Conservation (phyloP, 2,329 filamentous ascomycete species). For the Aspergillus flavus region DNA sequence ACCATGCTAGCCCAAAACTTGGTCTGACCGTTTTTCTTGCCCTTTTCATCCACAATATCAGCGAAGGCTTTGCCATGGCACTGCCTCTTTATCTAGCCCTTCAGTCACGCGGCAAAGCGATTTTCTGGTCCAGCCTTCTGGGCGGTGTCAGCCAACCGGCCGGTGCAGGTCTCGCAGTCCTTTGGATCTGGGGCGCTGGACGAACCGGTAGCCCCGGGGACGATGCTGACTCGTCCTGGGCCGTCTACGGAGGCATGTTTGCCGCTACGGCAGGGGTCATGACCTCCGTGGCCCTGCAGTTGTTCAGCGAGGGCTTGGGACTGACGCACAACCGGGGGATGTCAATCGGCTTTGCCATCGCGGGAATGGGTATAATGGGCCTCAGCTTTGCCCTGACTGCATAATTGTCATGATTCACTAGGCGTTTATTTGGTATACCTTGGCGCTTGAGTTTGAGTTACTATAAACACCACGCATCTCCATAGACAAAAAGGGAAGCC, state of each 20-base stretch:
- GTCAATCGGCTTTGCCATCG: conserved; percentile 43
- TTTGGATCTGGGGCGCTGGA: conserved; percentile 79
- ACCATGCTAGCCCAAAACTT: conserved; percentile 87
- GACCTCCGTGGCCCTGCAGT: conserved; percentile 85
- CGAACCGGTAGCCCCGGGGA: conserved; percentile 42
- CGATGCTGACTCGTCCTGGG: conserved; percentile 51
- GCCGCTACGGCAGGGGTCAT: conserved; percentile 90
- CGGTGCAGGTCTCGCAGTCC: conserved; percentile 78
- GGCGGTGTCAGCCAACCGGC: conserved; percentile 86
- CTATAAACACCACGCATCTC: background rate
- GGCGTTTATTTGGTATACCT: conserved; percentile 1
- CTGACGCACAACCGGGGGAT: conserved; percentile 59
- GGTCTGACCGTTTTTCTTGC: conserved; percentile 94
- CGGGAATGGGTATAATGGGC: conserved; percentile 81
- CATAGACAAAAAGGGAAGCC: background rate
- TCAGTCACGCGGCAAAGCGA: conserved; percentile 75
- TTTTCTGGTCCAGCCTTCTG: conserved; percentile 79
- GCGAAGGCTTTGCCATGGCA: conserved; percentile 93
- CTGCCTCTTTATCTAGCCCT: conserved; percentile 91
- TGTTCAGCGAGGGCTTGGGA: conserved; percentile 83
- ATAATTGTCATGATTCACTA: conserved; percentile 17
- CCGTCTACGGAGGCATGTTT: conserved; percentile 68
- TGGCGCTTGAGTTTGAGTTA: background rate
- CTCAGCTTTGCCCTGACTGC: conserved; percentile 83
- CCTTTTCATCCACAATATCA: conserved; percentile 96